Base-by-base conservation (phyloP, 768 basidiomycete species). In the Exsudoporus frostii region DNA sequence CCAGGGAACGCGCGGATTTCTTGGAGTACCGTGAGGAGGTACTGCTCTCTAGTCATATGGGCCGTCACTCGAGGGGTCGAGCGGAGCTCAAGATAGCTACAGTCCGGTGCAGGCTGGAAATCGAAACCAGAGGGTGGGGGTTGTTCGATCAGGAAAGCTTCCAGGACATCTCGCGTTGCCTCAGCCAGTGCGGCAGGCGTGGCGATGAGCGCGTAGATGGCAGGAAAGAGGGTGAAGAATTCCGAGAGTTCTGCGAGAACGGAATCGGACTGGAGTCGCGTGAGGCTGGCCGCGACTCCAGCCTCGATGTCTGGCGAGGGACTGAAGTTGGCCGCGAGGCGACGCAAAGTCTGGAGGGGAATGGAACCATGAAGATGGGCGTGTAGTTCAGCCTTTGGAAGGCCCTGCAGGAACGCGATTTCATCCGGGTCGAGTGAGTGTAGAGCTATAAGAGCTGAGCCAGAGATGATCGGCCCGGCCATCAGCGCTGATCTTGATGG, bases 321-420 rank as follows among this genome's bases (percentile, higher is more conserved):
- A 50, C 15, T 42, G 38, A 66, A 76, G 32, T 81, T 74, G 9
- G 60, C 57, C 0, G 85, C 87, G 14, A 93, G 80, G 8, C 82
- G 76, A 56, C 82, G 81, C 0, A 92, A 77, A 25, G 81, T 69
- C 0, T 70, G 48, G 24, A 91, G 70, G 1, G 91, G 91, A 32
- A 93, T 92, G 10, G 83, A 92, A 0, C 90, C 90, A 59, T 92
- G 92, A 5, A 92, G 79, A 63, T 92, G 90, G 0, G 90, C 91
- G 56, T 92, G 91, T 0, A 93, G 78, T 64, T 94, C 91, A 1
- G 90, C 89, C 68, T 93, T 93, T 10, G 86, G 86, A 0, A 92
- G 75, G 1, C 56, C 51, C 44, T 79, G 73, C 39, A 93, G 72
- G 67, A 92, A 92, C 6, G 65, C 33, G 22, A 84, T 45, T 57